These are phyloP conservation scores for Moricandia moricandioides DNA, from an alignment of 345 rosid genomes.

Conservation along the genomic window DNA sequence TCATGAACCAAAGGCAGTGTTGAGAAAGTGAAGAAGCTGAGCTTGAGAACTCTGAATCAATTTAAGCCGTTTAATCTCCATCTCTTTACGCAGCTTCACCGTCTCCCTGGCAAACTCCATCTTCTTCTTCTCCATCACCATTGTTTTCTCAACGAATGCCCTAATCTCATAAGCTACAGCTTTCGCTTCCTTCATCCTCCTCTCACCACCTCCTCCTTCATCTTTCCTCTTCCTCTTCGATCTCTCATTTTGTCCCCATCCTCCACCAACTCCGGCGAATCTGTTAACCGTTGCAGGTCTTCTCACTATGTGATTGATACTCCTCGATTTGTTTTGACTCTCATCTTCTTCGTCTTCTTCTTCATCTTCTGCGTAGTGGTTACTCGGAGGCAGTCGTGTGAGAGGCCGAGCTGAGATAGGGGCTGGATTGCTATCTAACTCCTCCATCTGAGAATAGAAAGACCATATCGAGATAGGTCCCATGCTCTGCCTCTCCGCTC, in stretches of 20 bases:
- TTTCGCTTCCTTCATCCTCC: constrained; percentile 32
- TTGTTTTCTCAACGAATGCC: constrained; percentile 54
- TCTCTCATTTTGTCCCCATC: constrained; percentile 32
- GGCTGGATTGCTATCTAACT: constrained; percentile 60
- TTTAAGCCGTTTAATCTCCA: constrained; percentile 60
- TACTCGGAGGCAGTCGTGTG: constrained; percentile 29
- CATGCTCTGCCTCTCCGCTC: constrained; percentile 50
- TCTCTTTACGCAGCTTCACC: constrained; percentile 54
- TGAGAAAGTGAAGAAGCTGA: constrained; percentile 54
- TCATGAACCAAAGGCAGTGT: constrained; percentile 8
- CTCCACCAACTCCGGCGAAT: constrained; percentile 41
- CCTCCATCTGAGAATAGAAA: constrained; percentile 64
- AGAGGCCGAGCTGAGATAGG: constrained; percentile 60
- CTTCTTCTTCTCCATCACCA: constrained; percentile 63
- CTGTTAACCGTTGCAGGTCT: constrained; percentile 53
- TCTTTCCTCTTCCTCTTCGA: constrained; percentile 33
- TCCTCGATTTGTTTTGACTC: constrained; percentile 48
- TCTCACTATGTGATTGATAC: constrained; percentile 59
- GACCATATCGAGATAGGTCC: constrained; percentile 49
- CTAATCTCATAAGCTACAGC: constrained; percentile 57
- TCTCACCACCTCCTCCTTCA: constrained; percentile 19
- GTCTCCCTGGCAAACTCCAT: constrained; percentile 64
- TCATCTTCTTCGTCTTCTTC: constrained; percentile 31
- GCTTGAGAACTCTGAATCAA: constrained; percentile 57
- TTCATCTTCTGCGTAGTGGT: constrained; percentile 2